Evolutionary conservation across 345 rosid species (phyloP).

Genomic region (Lenwebbia sp.): DNA sequence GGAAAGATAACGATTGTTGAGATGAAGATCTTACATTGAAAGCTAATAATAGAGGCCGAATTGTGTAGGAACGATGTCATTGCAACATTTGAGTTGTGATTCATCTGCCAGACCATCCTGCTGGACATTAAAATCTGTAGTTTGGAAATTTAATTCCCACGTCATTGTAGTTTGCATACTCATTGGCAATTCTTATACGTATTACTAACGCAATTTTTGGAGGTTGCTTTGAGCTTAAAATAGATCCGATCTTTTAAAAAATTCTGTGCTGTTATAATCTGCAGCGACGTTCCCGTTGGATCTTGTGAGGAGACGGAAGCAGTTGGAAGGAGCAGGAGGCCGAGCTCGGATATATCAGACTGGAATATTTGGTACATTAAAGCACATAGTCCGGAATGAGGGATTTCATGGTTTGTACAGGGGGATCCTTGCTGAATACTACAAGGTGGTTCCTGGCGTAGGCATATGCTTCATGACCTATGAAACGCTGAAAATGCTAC

Average conservation of each 20-base stretch:
- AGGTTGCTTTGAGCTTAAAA: not conserved
- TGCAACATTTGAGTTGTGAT: not conserved
- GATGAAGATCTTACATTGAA: not conserved
- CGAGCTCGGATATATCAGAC: constrained; percentile 58
- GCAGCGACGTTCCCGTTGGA: constrained; percentile 90
- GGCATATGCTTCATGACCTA: constrained; percentile 97
- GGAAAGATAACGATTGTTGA: not conserved
- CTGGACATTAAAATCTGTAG: not conserved
- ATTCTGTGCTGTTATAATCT: not conserved
- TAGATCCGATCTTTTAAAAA: not conserved
- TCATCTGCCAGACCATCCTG: not conserved
- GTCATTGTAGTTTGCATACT: not conserved
- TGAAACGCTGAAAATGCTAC: constrained; percentile 64
- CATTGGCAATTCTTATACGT: not conserved
- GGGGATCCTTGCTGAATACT: constrained; percentile 89
- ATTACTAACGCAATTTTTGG: not conserved
- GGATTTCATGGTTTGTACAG: constrained; percentile 73
- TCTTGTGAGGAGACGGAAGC: constrained; percentile 92
- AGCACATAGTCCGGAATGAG: constrained; percentile 51
- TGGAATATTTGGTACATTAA: constrained; percentile 60
- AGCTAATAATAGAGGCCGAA: not conserved
- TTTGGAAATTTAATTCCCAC: not conserved
- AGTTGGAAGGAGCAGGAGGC: constrained; percentile 86
- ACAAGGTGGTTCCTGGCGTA: constrained; percentile 89
- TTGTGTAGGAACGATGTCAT: not conserved